A percentile compares a stretch with the other conserved stretches of the same genome.
phyloP scores from a whole-genome alignment of 352 stramenopile genomes.

The Thraustochytrium sp. region DNA sequence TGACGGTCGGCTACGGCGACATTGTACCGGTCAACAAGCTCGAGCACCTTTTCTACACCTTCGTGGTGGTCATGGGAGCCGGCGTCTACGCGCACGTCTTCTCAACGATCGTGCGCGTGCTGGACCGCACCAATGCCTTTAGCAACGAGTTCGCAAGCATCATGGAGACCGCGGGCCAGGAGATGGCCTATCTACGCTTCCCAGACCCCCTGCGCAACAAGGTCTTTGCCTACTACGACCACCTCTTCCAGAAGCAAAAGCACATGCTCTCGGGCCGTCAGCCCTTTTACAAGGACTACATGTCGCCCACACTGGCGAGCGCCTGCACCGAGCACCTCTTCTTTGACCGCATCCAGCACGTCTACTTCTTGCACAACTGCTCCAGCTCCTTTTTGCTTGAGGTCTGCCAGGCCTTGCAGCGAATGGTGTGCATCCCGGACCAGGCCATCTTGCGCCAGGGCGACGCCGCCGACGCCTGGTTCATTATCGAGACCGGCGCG shows the following conservation, averaged over 20 bases:
- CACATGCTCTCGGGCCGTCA: background rate
- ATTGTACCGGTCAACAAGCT: background rate
- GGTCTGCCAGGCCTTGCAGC: background rate
- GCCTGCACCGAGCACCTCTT: background rate
- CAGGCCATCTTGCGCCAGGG: slow-evolving; percentile 8
- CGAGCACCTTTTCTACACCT: slow-evolving; percentile 11
- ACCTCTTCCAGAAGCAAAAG: slow-evolving; percentile 8
- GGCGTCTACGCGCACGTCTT: slow-evolving; percentile 25
- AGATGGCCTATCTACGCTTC: slow-evolving; percentile 32
- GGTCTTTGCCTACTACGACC: background rate
- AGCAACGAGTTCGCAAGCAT: background rate
- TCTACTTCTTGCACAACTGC: slow-evolving; percentile 22
- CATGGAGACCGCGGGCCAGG: background rate
- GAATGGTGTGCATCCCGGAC: slow-evolving; percentile 8
- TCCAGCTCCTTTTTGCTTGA: background rate
- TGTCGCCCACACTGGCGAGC: background rate
- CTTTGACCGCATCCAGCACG: background rate
- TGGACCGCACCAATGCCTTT: background rate
- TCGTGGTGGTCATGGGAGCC: background rate
- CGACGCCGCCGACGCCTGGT: slow-evolving; percentile 13
- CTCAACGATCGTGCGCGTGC: slow-evolving; percentile 11
- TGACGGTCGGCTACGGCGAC: slow-evolving; percentile 35
- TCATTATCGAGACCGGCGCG: background rate
- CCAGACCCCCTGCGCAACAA: background rate
- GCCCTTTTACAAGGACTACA: background rate